Evolutionary conservation across 768 basidiomycete genomes (phyloP).

Genomic region (Termitomyces sp.): DNA sequence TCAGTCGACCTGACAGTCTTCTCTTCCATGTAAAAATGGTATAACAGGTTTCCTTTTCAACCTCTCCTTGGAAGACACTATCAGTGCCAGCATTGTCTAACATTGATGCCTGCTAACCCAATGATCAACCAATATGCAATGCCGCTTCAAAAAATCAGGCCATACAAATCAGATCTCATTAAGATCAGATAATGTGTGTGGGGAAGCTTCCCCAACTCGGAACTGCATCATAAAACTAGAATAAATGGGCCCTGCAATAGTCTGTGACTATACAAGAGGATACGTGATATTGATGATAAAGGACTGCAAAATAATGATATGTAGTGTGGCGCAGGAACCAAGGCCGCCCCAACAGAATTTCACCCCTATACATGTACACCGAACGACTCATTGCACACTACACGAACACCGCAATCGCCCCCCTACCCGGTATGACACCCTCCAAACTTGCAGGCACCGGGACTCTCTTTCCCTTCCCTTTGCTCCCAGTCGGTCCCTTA

Average conservation of each 20-base stretch:
- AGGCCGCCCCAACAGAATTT: neutral
- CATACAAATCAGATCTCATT: too few relatives aligned
- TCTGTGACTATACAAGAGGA: neutral
- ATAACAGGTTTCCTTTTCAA: too few relatives aligned
- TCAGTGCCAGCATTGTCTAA: too few relatives aligned
- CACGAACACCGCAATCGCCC: slow-evolving; percentile 39
- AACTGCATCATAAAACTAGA: too few relatives aligned
- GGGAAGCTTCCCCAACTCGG: too few relatives aligned
- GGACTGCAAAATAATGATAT: neutral
- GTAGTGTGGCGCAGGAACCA: neutral
- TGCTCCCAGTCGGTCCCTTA: neutral
- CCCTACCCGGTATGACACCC: slow-evolving; percentile 20
- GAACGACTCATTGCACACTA: slow-evolving; percentile 14
- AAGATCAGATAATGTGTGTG: too few relatives aligned
- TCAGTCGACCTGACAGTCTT: too few relatives aligned
- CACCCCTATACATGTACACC: neutral
- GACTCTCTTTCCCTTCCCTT: slow-evolving; percentile 10
- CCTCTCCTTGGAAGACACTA: too few relatives aligned
- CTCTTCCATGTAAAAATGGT: too few relatives aligned
- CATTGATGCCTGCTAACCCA: too few relatives aligned
- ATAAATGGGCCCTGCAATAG: neutral
- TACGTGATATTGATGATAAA: neutral
- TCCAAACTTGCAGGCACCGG: neutral
- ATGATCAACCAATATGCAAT: too few relatives aligned
- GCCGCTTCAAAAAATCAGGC: too few relatives aligned